Conservation (phyloP, 2,329 filamentous ascomycete species). For the Metarhizium humberi region DNA sequence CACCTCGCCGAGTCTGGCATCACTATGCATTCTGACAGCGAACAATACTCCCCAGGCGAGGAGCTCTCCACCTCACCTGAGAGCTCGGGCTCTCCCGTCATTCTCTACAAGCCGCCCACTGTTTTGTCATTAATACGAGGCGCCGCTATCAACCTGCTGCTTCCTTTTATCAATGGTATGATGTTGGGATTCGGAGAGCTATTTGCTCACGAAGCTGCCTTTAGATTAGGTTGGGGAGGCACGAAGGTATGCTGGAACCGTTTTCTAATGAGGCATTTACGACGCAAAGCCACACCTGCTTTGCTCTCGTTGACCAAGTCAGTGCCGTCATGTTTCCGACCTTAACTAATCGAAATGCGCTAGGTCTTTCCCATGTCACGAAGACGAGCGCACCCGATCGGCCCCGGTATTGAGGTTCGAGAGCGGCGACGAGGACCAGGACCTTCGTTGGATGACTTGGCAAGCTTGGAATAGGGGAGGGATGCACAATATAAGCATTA, state of each 20-base stretch:
- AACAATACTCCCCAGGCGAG: slow-evolving; percentile 65
- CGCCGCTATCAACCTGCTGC: slow-evolving; percentile 86
- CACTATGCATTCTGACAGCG: slow-evolving; percentile 74
- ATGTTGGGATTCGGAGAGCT: slow-evolving; percentile 98
- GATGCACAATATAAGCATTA: background rate
- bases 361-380: slow-evolving; percentile 51
- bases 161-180: slow-evolving; percentile 94
- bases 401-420: slow-evolving; percentile 74
- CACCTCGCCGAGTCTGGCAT: slow-evolving; percentile 63
- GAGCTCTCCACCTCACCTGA: slow-evolving; percentile 52
- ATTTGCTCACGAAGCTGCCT: slow-evolving; percentile 92
- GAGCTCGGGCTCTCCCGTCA: slow-evolving; percentile 57
- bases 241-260: slow-evolving; percentile 62
- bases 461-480: slow-evolving; percentile 53
- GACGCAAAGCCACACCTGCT: background rate
- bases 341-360: slow-evolving; percentile 8
- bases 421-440: slow-evolving; percentile 52
- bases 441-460: slow-evolving; percentile 53
- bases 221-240: slow-evolving; percentile 82
- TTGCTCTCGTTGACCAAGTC: background rate
- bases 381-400: slow-evolving; percentile 57
- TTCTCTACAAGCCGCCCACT: slow-evolving; percentile 84
- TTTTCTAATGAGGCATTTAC: background rate
- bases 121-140: slow-evolving; percentile 78
- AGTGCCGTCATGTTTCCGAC: background rate